Conservation (phyloP, 1,284 basidiomycete species). For the Rhizoctonia solani region DNA sequence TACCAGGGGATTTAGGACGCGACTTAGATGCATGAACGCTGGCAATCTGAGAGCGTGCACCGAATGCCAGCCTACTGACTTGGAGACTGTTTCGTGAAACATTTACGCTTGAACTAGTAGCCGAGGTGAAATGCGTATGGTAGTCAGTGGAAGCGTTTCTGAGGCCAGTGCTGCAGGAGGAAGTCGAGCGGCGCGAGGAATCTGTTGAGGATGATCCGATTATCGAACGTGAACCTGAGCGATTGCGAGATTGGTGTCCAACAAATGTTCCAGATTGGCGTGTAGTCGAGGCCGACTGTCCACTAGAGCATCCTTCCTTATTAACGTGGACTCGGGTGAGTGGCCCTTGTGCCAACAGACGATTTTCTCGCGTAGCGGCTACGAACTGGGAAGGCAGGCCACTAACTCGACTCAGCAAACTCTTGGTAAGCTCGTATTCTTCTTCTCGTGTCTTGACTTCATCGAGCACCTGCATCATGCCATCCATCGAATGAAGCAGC, state of each 20-base stretch:
- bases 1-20: neutral
- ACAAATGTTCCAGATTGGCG: neutral
- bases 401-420: conserved; percentile 61
- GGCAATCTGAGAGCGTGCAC: conserved; percentile 4
- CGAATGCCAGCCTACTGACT: neutral
- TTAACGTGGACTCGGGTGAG: conserved; percentile 50
- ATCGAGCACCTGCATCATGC: conserved; percentile 72
- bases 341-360: conserved; percentile 69
- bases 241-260: neutral
- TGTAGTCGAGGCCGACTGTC: conserved; percentile 12
- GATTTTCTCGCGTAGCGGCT: conserved; percentile 70
- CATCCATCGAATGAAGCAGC: conserved; percentile 62
- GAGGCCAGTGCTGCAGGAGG: neutral
- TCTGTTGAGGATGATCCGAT: conserved; percentile 29
- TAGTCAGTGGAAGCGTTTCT: conserved; percentile 11
- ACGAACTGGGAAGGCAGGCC: conserved; percentile 59
- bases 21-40: conserved; percentile 12
- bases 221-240: conserved; percentile 16
- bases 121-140: conserved; percentile 27
- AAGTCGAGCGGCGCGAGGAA: conserved; percentile 30
- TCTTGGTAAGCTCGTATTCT: conserved; percentile 73
- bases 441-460: conserved; percentile 84
- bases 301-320: conserved; percentile 37
- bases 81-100: neutral
- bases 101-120: conserved; percentile 20